Percentiles rank a stretch among this genome's conserved stretches.
phyloP scores from a whole-genome alignment of 345 rosid genomes.

The Gossypium ekmanianum region DNA sequence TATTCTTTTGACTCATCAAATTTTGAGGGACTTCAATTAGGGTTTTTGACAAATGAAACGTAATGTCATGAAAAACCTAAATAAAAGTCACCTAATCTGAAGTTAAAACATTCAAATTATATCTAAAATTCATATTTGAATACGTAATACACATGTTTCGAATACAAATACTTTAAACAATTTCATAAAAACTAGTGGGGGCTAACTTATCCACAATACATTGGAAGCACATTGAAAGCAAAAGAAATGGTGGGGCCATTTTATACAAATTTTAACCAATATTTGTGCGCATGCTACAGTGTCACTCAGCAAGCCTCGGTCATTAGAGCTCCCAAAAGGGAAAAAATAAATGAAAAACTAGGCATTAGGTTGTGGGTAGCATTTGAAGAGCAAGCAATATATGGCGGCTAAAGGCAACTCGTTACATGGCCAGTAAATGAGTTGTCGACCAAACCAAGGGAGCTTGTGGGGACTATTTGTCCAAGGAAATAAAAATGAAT shows the following conservation, averaged over 20 bases:
- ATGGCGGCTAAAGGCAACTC: slow-evolving; percentile 55
- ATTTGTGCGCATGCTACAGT: slow-evolving; percentile 82
- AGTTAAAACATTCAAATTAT: background rate
- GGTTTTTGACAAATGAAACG: slow-evolving; percentile 3
- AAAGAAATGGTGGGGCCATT: slow-evolving; percentile 37
- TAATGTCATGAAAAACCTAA: background rate
- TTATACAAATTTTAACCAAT: slow-evolving; percentile 21
- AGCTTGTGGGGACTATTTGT: slow-evolving; percentile 46
- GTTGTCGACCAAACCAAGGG: slow-evolving; percentile 27
- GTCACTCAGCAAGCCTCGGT: slow-evolving; percentile 46
- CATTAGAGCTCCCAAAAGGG: slow-evolving; percentile 22
- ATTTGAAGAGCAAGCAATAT: slow-evolving; percentile 21
- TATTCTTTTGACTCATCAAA: background rate
- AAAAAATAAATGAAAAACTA: background rate
- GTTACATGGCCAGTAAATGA: slow-evolving; percentile 24
- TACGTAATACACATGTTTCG: background rate
- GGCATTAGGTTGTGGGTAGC: background rate
- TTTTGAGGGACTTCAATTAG: background rate
- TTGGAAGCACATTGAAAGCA: slow-evolving; percentile 14
- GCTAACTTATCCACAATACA: background rate
- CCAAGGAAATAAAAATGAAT: background rate
- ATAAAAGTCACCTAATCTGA: background rate
- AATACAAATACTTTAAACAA: background rate
- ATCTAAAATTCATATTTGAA: background rate
- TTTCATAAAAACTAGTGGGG: background rate